Evolutionary conservation across 2,329 filamentous ascomycete species (phyloP), one percentile per base, ranked within the genome.

Genomic region (Chrysoporthe deuterocubensis): DNA sequence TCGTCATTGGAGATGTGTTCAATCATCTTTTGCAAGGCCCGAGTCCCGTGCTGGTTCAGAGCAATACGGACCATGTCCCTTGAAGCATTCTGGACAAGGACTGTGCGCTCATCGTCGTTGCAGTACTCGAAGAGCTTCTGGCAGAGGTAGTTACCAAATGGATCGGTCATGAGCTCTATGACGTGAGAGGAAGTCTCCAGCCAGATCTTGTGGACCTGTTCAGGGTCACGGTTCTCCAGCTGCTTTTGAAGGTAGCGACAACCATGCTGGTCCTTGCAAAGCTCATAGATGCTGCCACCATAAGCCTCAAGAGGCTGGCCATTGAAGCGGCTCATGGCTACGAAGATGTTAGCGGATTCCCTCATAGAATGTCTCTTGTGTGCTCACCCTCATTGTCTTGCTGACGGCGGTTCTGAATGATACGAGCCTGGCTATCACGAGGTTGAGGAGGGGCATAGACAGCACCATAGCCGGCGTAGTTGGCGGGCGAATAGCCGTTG

Each of bases 141-240:
- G 84, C 95, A 98, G 73, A 99, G 89, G 80, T 99, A 99, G 84
- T 99, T 99, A 78, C 96, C 96, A 79, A 99, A 99, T 11, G 96
- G 95, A 80, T 99, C 95, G 69, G 94, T 97, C 96, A 99, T 99
- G 72, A 99, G 85, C 83, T 99, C 96, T 71, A 97, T 90, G 73
- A 99, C 94, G 78, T 98, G 94, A 76, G 92, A 87, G 77, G 95
- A 93, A 64, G 94, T 97, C 83, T 99, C 96, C 42, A 90, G 84
- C 85, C 96, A 99, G 78, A 99, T 98, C 84, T 94, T 90, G 78
- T 96, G 92, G 63, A 97, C 87, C 75, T 96, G 89, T 40, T 95
- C 91, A 5, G 91, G 87, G 73, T 91, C 90, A 73, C 91, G 91
- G 76, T 97, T 95, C 81, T 99, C 96, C 5, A 99, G 86, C 83